These are phyloP conservation scores for Alternaria longipes DNA, from an alignment of 2,329 filamentous ascomycete genomes.

Conservation along the genomic window DNA sequence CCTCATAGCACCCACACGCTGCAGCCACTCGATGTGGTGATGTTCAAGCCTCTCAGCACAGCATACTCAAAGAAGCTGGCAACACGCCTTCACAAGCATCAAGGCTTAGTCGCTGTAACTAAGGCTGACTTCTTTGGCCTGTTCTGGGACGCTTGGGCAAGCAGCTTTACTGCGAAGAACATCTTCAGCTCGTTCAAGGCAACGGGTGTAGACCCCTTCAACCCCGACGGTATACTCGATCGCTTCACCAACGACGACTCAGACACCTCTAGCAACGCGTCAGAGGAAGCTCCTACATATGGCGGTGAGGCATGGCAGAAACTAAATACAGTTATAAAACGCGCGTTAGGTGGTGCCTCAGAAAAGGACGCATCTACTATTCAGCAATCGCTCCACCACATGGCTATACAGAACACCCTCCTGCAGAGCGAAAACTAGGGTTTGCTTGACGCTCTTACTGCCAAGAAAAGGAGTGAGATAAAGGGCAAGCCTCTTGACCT, in stretches of 20 bases:
- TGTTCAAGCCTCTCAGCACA: constrained; percentile 3
- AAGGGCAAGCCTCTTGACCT: background rate
- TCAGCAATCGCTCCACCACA: background rate
- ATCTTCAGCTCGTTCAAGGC: too few species aligned
- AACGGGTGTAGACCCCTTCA: too few species aligned
- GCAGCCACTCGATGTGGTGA: constrained; percentile 12
- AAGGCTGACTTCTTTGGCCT: too few species aligned
- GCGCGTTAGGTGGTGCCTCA: background rate
- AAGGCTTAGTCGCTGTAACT: too few species aligned
- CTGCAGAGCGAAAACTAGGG: background rate
- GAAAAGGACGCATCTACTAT: background rate
- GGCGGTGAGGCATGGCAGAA: background rate
- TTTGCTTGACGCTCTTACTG: background rate
- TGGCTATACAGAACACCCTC: background rate
- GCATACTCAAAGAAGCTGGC: background rate
- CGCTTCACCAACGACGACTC: background rate
- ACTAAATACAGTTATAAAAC: background rate
- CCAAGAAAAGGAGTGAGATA: background rate
- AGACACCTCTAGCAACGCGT: background rate
- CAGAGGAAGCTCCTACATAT: background rate
- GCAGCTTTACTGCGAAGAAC: too few species aligned
- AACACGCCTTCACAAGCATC: background rate
- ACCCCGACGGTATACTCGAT: too few species aligned
- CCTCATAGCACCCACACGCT: constrained; percentile 8
- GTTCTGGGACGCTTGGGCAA: too few species aligned